phyloP scores from a whole-genome alignment of 73 alveolate species.

The Paramecium bursaria region DNA sequence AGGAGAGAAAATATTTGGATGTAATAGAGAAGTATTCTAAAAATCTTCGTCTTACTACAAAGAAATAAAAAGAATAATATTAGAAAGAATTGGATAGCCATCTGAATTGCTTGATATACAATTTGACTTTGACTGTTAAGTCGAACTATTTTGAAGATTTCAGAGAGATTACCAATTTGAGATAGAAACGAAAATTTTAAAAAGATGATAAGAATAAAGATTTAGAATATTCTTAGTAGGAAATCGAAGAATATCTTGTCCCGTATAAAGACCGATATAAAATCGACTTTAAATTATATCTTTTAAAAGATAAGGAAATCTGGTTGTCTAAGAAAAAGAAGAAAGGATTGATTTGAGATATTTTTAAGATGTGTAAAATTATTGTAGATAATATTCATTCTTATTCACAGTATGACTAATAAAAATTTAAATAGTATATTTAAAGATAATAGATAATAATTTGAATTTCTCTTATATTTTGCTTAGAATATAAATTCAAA shows the following conservation, averaged over 20 bases:
- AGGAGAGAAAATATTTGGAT: not conserved
- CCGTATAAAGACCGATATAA: not conserved
- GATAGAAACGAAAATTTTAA: constrained; percentile 17
- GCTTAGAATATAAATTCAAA: no score
- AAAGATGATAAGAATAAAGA: constrained; percentile 48
- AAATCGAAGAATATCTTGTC: constrained; percentile 7
- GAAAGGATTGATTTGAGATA: constrained; percentile 22
- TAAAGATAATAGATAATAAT: no score
- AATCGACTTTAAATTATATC: not conserved
- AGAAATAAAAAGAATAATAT: constrained; percentile 67
- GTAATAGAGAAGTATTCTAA: constrained; percentile 65
- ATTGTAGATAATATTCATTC: no score
- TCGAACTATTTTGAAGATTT: not conserved
- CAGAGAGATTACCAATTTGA: not conserved
- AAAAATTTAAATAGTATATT: no score
- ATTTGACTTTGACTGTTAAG: not conserved
- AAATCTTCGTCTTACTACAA: constrained; percentile 66
- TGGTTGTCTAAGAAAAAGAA: constrained; percentile 41
- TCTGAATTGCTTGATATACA: not conserved
- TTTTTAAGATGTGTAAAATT: not conserved
- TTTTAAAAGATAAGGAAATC: not conserved
- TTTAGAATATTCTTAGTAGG: constrained; percentile 25
- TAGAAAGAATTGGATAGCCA: constrained; percentile 36
- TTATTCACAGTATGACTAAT: no score
- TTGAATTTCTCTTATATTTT: no score